Evolutionary conservation across 1,284 basidiomycete species (phyloP).

Genomic region (Heliocybe sulcata): DNA sequence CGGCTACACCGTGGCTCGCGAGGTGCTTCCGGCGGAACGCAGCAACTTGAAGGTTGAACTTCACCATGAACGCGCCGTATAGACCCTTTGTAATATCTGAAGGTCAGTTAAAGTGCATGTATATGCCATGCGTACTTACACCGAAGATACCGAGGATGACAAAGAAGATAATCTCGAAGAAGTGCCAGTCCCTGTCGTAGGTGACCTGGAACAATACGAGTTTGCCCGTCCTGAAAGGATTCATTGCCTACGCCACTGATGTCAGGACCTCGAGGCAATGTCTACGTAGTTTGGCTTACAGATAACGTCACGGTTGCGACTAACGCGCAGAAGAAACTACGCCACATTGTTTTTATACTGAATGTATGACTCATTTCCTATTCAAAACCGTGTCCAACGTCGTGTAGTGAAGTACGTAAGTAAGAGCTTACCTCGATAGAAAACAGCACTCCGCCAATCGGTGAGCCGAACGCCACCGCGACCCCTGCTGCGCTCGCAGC

Average conservation of each 20-base stretch:
- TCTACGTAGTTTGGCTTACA: conserved; percentile 39
- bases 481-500: conserved; percentile 97
- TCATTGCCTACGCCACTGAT: conserved; percentile 69
- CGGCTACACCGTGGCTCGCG: conserved; percentile 76
- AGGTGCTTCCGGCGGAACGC: conserved; percentile 91
- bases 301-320: conserved; percentile 95
- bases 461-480: conserved; percentile 95
- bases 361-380: conserved; percentile 98
- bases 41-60: conserved; percentile 94
- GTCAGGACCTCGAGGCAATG: conserved; percentile 8
- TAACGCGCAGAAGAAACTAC: conserved; percentile 94
- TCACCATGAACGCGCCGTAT: conserved; percentile 95
- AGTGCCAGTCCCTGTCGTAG: conserved; percentile 98
- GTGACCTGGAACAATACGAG: conserved; percentile 97
- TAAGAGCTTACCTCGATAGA: conserved; percentile 60
- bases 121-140: conserved; percentile 39
- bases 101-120: background rate
- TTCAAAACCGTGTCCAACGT: background rate
- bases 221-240: conserved; percentile 97
- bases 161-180: conserved; percentile 98
- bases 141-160: conserved; percentile 94
- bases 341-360: conserved; percentile 98
- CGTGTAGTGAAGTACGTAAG: background rate
- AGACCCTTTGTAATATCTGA: conserved; percentile 59
- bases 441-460: conserved; percentile 96